Base-by-base conservation (phyloP, 192 early-diverging fungal species). In the Umbelopsis sp. region DNA sequence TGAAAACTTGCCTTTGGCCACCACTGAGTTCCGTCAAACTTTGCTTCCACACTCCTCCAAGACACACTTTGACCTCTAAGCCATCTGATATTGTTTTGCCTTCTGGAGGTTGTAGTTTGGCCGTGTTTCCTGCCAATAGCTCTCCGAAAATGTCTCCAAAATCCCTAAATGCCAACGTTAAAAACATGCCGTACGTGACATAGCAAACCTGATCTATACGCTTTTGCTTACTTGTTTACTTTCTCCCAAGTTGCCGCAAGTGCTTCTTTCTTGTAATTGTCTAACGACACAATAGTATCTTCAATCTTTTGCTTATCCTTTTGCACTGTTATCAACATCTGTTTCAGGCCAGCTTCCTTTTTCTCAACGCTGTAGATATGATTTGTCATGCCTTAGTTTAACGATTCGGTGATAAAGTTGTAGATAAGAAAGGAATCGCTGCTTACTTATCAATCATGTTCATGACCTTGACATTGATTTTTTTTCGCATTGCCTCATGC, bases 141-240 rank as follows among this genome's bases (percentile, higher is more conserved):
- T 98, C 97, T 20, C 87, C 93, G 84, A 99, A 98, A 66, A 99
- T 99, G 10, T 82, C 82, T 10, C 97, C 96, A 89, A 99, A 99
- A 75, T 98, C 96, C 2, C 91, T 90, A 61, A n/a, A 53, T 30
- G 41, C 5, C 30, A 15, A 33, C 69, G 47, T 52, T 18, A 65
- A 33, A 15, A 27, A 11, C 27, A 48, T 33, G n/a, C 48, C 53
- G 27, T 30, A 30, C 3, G 3, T 3, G 12, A 3, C 44, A 52
- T 46, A 16, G 18, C 51, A 50, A 33, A 20, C 22, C n/a, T 45
- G 30, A n/a, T 49, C 11, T 46, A 15, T 11, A 41, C 4, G n/a
- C 16, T 20, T 30, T 30, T 23, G 70, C 83, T 78, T 76, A 91
- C 89, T 80, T 80, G 80, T 96, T 95, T 22, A 99, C 98, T 76